Conservation (phyloP, 1,139 yeast genomes). For the Tardiomyces depauwii region DNA sequence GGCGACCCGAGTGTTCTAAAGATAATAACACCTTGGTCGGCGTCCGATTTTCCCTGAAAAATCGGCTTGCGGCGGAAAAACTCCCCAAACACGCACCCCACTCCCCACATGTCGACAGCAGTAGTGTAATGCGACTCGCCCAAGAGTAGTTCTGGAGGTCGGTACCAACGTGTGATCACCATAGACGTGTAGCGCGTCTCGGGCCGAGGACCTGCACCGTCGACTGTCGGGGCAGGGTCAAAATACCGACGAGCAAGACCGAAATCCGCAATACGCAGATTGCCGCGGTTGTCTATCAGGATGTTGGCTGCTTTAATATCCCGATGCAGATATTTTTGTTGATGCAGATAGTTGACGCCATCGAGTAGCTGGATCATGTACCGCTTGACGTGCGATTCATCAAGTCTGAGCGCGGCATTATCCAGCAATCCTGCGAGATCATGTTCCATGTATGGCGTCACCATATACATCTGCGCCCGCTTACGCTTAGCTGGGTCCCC, state of each 20-base stretch:
- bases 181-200: conserved; percentile 65
- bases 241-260: conserved; percentile 79
- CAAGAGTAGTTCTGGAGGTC: conserved; percentile 85
- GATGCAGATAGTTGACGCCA: conserved; percentile 80
- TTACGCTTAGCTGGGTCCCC: conserved; percentile 17
- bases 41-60: conserved; percentile 72
- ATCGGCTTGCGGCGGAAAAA: conserved; percentile 74
- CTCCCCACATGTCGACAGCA: conserved; percentile 95
- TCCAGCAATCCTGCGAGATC: conserved; percentile 90
- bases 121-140: conserved; percentile 85
- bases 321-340: conserved; percentile 56
- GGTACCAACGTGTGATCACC: conserved; percentile 94
- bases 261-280: conserved; percentile 83
- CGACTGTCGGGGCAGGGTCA: conserved; percentile 52
- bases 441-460: conserved; percentile 86
- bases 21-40: conserved; percentile 81
- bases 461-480: conserved; percentile 56
- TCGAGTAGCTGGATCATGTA: conserved; percentile 65
- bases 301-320: conserved; percentile 94
- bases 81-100: conserved; percentile 94
- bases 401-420: conserved; percentile 58
- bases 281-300: conserved; percentile 64
- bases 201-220: conserved; percentile 49
- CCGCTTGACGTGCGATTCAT: conserved; percentile 67
- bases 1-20: conserved; percentile 83